Evolutionary conservation across 1,284 basidiomycete species (phyloP).

Genomic region (Ustilago hordei): DNA sequence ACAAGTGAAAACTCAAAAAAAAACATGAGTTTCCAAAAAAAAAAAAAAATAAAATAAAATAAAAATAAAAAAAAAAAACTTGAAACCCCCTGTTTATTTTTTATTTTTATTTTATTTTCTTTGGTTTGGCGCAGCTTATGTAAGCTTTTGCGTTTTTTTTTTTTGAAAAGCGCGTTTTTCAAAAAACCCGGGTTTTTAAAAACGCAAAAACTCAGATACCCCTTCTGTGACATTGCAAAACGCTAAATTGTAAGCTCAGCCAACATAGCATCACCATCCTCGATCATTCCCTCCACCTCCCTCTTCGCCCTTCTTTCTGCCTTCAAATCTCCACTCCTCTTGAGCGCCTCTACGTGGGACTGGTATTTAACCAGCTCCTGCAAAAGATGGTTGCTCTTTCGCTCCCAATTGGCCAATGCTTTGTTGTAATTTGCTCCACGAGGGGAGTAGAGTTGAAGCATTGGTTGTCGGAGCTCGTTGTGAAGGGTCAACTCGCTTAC

Average conservation of each 20-base stretch:
- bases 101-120: no score
- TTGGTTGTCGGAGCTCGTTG: slow-evolving; percentile 84
- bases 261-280: slow-evolving; percentile 31
- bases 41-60: no score
- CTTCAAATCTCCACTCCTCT: slow-evolving; percentile 32
- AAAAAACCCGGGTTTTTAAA: no score
- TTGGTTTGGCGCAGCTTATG: no score
- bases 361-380: slow-evolving; percentile 95
- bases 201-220: no score
- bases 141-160: no score
- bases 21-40: no score
- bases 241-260: slow-evolving; percentile 12
- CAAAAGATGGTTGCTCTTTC: slow-evolving; percentile 86
- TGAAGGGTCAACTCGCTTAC: slow-evolving; percentile 84
- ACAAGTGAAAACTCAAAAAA: no score
- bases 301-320: slow-evolving; percentile 43
- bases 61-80: no score
- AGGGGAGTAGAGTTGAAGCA: slow-evolving; percentile 82
- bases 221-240: background rate
- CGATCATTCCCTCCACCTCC: slow-evolving; percentile 53
- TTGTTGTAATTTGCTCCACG: slow-evolving; percentile 80
- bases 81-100: no score
- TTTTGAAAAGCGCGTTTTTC: no score
- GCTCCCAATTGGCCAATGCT: slow-evolving; percentile 90
- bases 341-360: slow-evolving; percentile 89